phyloP scores from a whole-genome alignment of 164 flowering plant genomes.

The Nymphaea colorata region DNA sequence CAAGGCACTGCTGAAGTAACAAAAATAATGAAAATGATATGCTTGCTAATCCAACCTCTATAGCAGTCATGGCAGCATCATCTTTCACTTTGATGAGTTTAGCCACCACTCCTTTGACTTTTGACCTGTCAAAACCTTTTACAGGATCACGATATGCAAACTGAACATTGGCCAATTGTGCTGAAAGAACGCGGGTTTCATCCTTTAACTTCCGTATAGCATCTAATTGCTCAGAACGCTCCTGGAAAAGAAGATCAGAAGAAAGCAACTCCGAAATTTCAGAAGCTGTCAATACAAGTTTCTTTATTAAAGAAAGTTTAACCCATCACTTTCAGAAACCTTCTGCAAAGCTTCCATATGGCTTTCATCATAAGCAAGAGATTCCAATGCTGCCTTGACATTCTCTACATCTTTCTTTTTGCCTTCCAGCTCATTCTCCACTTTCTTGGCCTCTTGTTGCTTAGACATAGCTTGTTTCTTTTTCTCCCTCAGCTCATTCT shows the following conservation, averaged over 20 bases:
- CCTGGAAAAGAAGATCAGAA: slow-evolving; percentile 29
- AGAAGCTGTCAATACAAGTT: background rate
- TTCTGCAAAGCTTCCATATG: slow-evolving; percentile 74
- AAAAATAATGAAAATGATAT: background rate
- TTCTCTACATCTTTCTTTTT: slow-evolving; percentile 57
- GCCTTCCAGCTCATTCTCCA: slow-evolving; percentile 55
- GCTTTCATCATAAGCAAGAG: slow-evolving; percentile 64
- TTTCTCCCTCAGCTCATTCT: slow-evolving; percentile 81
- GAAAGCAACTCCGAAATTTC: background rate
- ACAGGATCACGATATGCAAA: slow-evolving; percentile 71
- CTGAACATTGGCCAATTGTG: slow-evolving; percentile 55
- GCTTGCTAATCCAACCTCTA: slow-evolving; percentile 45
- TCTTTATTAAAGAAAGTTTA: background rate
- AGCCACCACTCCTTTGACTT: slow-evolving; percentile 95
- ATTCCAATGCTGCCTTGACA: slow-evolving; percentile 36
- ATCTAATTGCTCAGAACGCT: slow-evolving; percentile 53
- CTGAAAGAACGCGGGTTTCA: slow-evolving; percentile 54
- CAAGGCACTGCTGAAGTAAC: background rate
- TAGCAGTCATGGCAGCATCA: slow-evolving; percentile 66
- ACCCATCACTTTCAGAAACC: slow-evolving; percentile 21
- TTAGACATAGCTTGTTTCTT: slow-evolving; percentile 46
- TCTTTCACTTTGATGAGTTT: slow-evolving; percentile 89
- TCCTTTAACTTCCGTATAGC: slow-evolving; percentile 63
- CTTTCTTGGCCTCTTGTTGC: slow-evolving; percentile 66
- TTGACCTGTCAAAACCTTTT: slow-evolving; percentile 77